Evolutionary conservation across 2,329 filamentous ascomycete genomes (phyloP).

Genomic region (Pseudogymnoascus sp.): DNA sequence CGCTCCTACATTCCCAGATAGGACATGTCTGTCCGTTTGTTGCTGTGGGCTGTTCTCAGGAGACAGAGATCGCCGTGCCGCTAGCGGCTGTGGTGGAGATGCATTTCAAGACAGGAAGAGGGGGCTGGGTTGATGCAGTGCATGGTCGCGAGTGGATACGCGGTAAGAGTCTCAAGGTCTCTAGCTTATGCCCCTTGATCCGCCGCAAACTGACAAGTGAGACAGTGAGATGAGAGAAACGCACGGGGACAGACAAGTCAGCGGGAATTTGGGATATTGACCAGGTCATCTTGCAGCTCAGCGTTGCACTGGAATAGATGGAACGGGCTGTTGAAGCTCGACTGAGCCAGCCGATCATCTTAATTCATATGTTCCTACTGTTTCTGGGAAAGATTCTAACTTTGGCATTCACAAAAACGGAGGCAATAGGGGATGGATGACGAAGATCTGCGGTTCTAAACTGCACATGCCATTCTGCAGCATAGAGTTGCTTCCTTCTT

Average conservation of each 20-base stretch:
- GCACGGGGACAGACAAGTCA: neutral
- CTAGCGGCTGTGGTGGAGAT: neutral
- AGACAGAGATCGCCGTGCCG: neutral
- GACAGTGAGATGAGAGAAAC: neutral
- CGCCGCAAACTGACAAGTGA: conserved; percentile 5
- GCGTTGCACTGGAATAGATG: neutral
- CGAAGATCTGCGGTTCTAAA: neutral
- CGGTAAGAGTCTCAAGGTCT: neutral
- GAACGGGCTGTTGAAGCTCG: neutral
- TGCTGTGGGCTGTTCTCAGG: neutral
- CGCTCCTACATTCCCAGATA: neutral
- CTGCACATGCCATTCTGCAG: neutral
- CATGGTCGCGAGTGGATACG: neutral
- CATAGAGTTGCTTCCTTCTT: neutral
- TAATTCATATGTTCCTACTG: neutral
- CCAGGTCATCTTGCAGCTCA: neutral
- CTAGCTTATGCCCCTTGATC: neutral
- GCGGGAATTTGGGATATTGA: neutral
- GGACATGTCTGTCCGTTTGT: neutral
- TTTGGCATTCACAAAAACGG: neutral
- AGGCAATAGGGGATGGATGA: neutral
- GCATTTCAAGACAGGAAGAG: neutral
- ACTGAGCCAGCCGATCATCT: neutral
- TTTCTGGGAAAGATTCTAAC: neutral
- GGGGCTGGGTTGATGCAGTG: neutral